Evolutionary conservation across 1,139 yeast species (phyloP).

Genomic region (Kazachstania sp.): DNA sequence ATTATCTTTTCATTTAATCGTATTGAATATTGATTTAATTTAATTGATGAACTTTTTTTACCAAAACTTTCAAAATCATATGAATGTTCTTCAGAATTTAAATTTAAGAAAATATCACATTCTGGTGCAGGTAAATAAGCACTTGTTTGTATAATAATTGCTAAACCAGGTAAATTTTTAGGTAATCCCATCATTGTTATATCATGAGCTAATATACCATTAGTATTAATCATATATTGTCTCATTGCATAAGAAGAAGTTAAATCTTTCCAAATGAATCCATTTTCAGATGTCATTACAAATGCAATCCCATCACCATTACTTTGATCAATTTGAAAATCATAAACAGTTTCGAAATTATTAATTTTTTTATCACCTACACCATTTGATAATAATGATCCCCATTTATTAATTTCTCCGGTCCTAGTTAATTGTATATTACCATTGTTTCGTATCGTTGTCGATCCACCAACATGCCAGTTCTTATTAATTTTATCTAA

Average conservation of each 20-base stretch:
- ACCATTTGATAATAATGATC: constrained; percentile 35
- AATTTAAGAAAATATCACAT: constrained; percentile 21
- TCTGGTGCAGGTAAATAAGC: constrained; percentile 16
- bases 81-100: constrained; percentile 18
- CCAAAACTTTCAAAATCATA: constrained; percentile 26
- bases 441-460: constrained; percentile 45
- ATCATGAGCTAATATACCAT: constrained; percentile 22
- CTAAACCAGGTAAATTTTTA: constrained; percentile 27
- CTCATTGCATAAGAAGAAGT: constrained; percentile 24
- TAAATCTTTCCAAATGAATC: constrained; percentile 16
- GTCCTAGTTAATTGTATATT: constrained; percentile 43
- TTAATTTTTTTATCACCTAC: constrained; percentile 33
- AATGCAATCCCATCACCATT: constrained; percentile 59
- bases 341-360: constrained; percentile 59
- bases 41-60: constrained; percentile 16
- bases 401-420: constrained; percentile 5
- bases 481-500: constrained; percentile 39
- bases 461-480: constrained; percentile 51
- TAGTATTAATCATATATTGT: constrained; percentile 26
- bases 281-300: constrained; percentile 39
- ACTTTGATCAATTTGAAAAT: constrained; percentile 46
- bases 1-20: constrained; percentile 11
- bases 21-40: constrained; percentile 14
- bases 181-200: constrained; percentile 31
- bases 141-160: constrained; percentile 25